phyloP scores from a whole-genome alignment of 1,284 basidiomycete genomes.

The Phlebopus sp. region DNA sequence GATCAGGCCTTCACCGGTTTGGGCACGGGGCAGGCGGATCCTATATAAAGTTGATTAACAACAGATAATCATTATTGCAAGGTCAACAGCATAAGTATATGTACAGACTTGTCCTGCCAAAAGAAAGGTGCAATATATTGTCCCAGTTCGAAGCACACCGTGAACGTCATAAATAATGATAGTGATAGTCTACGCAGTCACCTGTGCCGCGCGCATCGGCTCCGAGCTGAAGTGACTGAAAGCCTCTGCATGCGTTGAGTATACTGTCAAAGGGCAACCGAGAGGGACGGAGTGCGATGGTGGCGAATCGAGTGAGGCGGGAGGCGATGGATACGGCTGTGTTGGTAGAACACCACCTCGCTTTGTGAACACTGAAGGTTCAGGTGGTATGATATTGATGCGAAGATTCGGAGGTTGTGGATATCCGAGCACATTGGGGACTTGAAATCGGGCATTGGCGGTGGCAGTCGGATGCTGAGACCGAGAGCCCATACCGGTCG shows the following conservation, averaged over 20 bases:
- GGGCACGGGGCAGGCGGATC: no score
- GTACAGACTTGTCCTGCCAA: no score
- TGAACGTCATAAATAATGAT: conserved; percentile 24
- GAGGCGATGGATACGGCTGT: conserved; percentile 74
- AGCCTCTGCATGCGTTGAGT: background rate
- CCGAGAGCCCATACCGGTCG: conserved; percentile 27
- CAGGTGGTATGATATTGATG: conserved; percentile 28
- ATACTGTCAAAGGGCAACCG: conserved; percentile 2
- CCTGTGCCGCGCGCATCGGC: conserved; percentile 14
- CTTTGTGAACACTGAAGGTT: conserved; percentile 23
- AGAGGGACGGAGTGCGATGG: conserved; percentile 30
- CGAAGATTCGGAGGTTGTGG: conserved; percentile 30
- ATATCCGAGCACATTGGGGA: conserved; percentile 15
- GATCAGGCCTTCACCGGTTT: no score
- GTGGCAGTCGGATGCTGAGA: conserved; percentile 8
- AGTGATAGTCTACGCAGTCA: conserved; percentile 19
- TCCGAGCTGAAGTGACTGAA: conserved; percentile 3
- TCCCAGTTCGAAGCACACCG: no score
- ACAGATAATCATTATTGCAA: no score
- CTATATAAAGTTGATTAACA: no score
- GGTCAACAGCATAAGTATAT: no score
- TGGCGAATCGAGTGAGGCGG: conserved; percentile 70
- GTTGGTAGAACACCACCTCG: conserved; percentile 34
- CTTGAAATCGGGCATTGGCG: conserved; percentile 6
- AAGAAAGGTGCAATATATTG: no score